Conservation (phyloP, 2,329 filamentous ascomycete genomes). For the Aspergillus persii region DNA sequence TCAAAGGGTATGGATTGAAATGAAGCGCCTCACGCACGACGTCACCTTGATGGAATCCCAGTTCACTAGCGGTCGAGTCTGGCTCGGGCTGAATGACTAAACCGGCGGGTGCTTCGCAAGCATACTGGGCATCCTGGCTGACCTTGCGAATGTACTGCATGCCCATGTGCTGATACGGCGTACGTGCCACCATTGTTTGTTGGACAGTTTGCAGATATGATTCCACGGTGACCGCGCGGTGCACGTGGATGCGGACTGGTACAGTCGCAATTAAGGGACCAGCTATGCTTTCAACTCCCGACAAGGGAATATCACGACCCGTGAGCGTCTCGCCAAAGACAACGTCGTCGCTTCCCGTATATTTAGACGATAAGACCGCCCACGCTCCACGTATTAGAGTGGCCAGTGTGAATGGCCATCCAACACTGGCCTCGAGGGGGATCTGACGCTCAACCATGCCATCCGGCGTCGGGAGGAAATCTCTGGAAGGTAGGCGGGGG, state of each 20-base stretch:
- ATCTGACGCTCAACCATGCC: slow-evolving; percentile 46
- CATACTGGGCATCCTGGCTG: slow-evolving; percentile 38
- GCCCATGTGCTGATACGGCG: slow-evolving; percentile 50
- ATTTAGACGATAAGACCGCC: slow-evolving; percentile 47
- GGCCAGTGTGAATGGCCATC: slow-evolving; percentile 43
- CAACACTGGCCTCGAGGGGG: slow-evolving; percentile 19
- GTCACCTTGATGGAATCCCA: slow-evolving; percentile 38
- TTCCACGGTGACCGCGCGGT: slow-evolving; percentile 25
- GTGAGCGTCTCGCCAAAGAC: slow-evolving; percentile 52
- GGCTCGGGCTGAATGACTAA: slow-evolving; percentile 42
- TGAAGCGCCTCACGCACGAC: slow-evolving; percentile 37
- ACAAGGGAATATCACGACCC: slow-evolving; percentile 46
- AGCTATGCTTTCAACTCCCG: slow-evolving; percentile 48
- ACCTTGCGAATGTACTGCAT: slow-evolving; percentile 49
- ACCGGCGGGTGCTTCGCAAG: slow-evolving; percentile 35
- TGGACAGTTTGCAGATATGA: slow-evolving; percentile 31
- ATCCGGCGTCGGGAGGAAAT: slow-evolving; percentile 46
- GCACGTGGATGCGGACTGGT: slow-evolving; percentile 45
- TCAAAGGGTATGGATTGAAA: slow-evolving; percentile 51
- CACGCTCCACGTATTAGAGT: slow-evolving; percentile 50
- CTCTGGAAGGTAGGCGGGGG: slow-evolving; percentile 48
- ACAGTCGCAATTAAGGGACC: slow-evolving; percentile 52
- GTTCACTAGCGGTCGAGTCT: slow-evolving; percentile 35
- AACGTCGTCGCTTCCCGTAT: slow-evolving; percentile 46
- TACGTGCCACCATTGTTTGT: slow-evolving; percentile 35